Percentiles rank a stretch among this genome's conserved stretches.
These are phyloP conservation scores for Phyllachora maydis DNA, from an alignment of 2,329 filamentous ascomycete genomes.

Conservation along the genomic window DNA sequence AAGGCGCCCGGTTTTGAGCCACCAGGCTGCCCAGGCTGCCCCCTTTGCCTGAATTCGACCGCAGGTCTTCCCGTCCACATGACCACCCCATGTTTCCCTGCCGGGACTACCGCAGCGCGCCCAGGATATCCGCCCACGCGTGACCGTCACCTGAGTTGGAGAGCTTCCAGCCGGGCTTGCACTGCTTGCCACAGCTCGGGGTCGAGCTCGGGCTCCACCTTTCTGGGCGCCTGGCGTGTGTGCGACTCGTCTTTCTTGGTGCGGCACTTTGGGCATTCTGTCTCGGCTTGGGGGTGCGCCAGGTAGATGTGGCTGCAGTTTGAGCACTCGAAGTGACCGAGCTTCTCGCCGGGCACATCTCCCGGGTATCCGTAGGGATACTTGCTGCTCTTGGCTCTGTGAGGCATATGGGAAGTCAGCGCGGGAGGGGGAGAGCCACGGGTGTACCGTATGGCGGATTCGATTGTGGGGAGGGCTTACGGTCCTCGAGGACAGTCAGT, in stretches of 20 bases:
- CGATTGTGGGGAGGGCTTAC: constrained; percentile 31
- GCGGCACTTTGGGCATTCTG: constrained; percentile 36
- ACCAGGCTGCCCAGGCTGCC: no score
- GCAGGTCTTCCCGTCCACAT: no score
- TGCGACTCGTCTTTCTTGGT: constrained; percentile 42
- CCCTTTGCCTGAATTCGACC: no score
- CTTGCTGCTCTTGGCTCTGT: constrained; percentile 43
- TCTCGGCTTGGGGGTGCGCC: constrained; percentile 23
- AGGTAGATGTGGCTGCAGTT: constrained; percentile 39
- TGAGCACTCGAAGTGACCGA: constrained; percentile 37
- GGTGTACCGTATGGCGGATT: not conserved
- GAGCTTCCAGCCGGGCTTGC: constrained; percentile 28
- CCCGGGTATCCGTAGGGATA: constrained; percentile 52
- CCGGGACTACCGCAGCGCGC: no score
- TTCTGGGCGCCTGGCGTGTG: constrained; percentile 33
- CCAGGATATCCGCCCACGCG: no score
- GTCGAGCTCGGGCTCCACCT: constrained; percentile 39
- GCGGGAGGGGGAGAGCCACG: constrained; percentile 1
- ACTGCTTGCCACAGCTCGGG: constrained; percentile 36
- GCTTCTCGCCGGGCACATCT: constrained; percentile 32
- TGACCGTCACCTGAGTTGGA: constrained; percentile 11
- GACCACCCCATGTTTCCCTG: no score
- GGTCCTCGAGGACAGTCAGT: constrained; percentile 65
- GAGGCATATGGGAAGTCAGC: constrained; percentile 5
- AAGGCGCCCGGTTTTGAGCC: no score